Evolutionary conservation across 2,329 filamentous ascomycete species (phyloP), one percentile per base, ranked within the genome.

Genomic region (Neodidymelliopsis sp.): DNA sequence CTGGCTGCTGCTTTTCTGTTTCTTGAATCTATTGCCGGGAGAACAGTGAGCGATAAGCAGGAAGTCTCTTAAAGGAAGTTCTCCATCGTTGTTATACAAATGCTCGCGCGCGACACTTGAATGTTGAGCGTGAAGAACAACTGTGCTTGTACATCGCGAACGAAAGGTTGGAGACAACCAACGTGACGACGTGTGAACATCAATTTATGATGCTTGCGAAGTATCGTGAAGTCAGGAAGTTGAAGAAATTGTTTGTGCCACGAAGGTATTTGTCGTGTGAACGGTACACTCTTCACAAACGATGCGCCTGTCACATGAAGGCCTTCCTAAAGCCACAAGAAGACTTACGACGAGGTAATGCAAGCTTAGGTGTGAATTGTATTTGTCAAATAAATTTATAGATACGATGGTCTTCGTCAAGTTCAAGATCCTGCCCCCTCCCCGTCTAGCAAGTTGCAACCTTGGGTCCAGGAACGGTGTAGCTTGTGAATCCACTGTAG

Each of bases 401-500:
- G n/a, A n/a, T n/a, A n/a, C n/a, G n/a, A n/a, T n/a, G n/a, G n/a
- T n/a, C n/a, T n/a, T n/a, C n/a, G n/a, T n/a, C n/a, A n/a, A n/a
- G n/a, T n/a, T n/a, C n/a, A n/a, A n/a, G n/a, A n/a, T n/a, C n/a
- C n/a, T n/a, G n/a, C n/a, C n/a, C n/a, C 2, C 13, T 2, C 28
- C 10, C 3, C 1, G 9, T 41, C 46, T 69, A 74, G 63, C 69
- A 74, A 19, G 67, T 67, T 6, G 63, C 70, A 10, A 72, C 70
- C 58, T 63, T 66, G 8, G 71, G 70, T 4, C 70, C 71, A 0
- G 70, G 70, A 29, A 73, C 66, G 25, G 51, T 53, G 49, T 74
- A 73, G 45, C 52, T 64, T 25, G 60, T 71, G 64, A 74, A 74
- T 56, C 65, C 61, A 56, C 60, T 65, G 59, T 73, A 72, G 41